A percentile compares a stretch with the other conserved stretches of the same genome.
Conservation (phyloP, 495 filamentous ascomycete species). For the Lophiotrema nucula region DNA sequence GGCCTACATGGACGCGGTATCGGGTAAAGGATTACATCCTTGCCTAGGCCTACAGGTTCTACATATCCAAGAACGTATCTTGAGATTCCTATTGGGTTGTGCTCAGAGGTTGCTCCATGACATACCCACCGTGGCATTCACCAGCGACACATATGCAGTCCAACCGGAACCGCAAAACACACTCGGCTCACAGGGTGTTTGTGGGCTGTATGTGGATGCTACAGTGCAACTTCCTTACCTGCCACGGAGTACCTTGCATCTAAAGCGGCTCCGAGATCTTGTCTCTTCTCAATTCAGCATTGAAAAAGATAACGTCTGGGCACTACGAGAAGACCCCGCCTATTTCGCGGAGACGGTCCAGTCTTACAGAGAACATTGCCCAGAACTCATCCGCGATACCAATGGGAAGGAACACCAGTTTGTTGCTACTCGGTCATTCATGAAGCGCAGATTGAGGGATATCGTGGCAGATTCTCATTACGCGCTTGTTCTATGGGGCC, state of each 20-base stretch:
- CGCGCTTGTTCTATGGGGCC: constrained; percentile 35
- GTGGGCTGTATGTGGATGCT: constrained; percentile 38
- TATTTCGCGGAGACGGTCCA: constrained; percentile 48
- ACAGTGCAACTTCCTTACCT: constrained; percentile 51
- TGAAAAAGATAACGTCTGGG: constrained; percentile 52
- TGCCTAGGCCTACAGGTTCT: constrained; percentile 49
- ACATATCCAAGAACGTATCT: constrained; percentile 48
- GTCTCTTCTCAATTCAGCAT: constrained; percentile 43
- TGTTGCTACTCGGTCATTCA: constrained; percentile 35
- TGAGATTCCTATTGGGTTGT: constrained; percentile 47
- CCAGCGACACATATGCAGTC: constrained; percentile 29
- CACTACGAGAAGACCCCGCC: constrained; percentile 55
- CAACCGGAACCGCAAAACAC: constrained; percentile 34
- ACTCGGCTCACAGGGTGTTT: constrained; percentile 11
- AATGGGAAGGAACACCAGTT: constrained; percentile 37
- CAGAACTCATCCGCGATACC: constrained; percentile 41
- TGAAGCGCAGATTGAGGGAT: constrained; percentile 38
- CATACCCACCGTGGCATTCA: constrained; percentile 30
- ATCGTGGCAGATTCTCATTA: constrained; percentile 36
- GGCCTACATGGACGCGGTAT: constrained; percentile 38
- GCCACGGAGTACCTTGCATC: constrained; percentile 43
- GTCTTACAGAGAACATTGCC: constrained; percentile 46
- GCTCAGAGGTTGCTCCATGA: constrained; percentile 49
- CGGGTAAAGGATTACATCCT: constrained; percentile 38
- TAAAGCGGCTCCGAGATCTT: constrained; percentile 43